Conservation (phyloP, 1,284 basidiomycete species). For the Meira miltonrushii region DNA sequence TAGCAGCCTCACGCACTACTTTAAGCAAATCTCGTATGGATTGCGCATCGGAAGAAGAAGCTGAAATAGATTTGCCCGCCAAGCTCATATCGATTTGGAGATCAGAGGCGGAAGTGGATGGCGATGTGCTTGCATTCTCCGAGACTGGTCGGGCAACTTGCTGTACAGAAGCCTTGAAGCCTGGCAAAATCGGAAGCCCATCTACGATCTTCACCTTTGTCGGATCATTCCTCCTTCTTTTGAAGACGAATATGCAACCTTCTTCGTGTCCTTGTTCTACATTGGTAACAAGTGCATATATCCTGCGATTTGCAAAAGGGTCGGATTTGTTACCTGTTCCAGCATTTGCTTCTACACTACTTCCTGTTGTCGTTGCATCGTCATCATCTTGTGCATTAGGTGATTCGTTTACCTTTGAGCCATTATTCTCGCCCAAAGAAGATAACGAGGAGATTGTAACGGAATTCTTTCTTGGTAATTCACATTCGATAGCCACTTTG, state of each 20-base stretch:
- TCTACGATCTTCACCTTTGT: constrained; percentile 8
- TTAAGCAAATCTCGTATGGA: constrained; percentile 2
- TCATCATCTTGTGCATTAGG: no score
- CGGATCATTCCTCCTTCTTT: constrained; percentile 2
- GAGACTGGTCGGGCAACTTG: background rate
- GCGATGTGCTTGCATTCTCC: background rate
- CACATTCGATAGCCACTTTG: constrained; percentile 4
- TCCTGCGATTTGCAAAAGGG: background rate
- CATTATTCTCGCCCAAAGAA: no score
- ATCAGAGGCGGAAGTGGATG: background rate
- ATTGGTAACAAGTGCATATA: constrained; percentile 13
- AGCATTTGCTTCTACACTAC: background rate
- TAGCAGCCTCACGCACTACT: background rate
- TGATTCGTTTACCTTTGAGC: no score
- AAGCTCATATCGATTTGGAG: constrained; percentile 3
- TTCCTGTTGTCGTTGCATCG: background rate
- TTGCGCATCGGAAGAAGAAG: background rate
- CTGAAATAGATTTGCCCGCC: background rate
- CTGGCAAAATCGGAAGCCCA: constrained; percentile 4
- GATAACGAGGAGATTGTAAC: background rate
- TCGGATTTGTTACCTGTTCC: background rate
- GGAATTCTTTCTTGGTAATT: background rate
- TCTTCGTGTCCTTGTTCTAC: constrained; percentile 12
- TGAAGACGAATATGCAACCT: constrained; percentile 8
- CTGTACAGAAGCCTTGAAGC: constrained; percentile 2